These are phyloP conservation scores for Alternaria brassicicola DNA, from an alignment of 2,329 filamentous ascomycete species.

Conservation along the genomic window DNA sequence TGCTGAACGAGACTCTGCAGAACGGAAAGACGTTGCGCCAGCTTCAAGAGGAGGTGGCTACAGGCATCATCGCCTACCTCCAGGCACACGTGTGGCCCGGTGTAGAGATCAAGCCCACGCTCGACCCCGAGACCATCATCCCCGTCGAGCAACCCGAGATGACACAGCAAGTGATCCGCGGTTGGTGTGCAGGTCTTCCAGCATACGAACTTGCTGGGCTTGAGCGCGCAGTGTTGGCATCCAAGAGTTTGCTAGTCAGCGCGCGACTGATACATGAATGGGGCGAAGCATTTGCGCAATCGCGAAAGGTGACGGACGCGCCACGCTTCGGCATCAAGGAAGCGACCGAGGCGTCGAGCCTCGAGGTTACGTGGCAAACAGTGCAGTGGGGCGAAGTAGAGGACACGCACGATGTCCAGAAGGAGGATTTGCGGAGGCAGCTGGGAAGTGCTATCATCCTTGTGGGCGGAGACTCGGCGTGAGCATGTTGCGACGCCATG, in stretches of 20 bases:
- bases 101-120: slow-evolving; percentile 76
- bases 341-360: slow-evolving; percentile 74
- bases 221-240: slow-evolving; percentile 81
- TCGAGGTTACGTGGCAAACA: slow-evolving; percentile 92
- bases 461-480: slow-evolving; percentile 57
- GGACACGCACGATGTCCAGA: slow-evolving; percentile 95
- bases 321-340: slow-evolving; percentile 78
- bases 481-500: background rate
- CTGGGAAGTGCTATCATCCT: slow-evolving; percentile 85
- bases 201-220: slow-evolving; percentile 85
- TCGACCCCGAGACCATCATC: slow-evolving; percentile 78
- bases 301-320: slow-evolving; percentile 50
- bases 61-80: slow-evolving; percentile 74
- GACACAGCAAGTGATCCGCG: slow-evolving; percentile 76
- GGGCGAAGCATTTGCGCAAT: slow-evolving; percentile 72
- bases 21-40: slow-evolving; percentile 67
- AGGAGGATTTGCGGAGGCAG: slow-evolving; percentile 86
- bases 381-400: slow-evolving; percentile 95
- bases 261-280: slow-evolving; percentile 82
- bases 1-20: slow-evolving; percentile 53
- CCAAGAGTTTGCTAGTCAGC: slow-evolving; percentile 83
- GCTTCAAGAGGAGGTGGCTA: slow-evolving; percentile 71
- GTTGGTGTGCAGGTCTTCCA: slow-evolving; percentile 75
- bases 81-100: slow-evolving; percentile 81
- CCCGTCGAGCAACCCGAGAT: slow-evolving; percentile 74